Evolutionary conservation across 2,329 filamentous ascomycete genomes (phyloP), one percentile per base, ranked within the genome.

Genomic region (Alternaria brassicicola): DNA sequence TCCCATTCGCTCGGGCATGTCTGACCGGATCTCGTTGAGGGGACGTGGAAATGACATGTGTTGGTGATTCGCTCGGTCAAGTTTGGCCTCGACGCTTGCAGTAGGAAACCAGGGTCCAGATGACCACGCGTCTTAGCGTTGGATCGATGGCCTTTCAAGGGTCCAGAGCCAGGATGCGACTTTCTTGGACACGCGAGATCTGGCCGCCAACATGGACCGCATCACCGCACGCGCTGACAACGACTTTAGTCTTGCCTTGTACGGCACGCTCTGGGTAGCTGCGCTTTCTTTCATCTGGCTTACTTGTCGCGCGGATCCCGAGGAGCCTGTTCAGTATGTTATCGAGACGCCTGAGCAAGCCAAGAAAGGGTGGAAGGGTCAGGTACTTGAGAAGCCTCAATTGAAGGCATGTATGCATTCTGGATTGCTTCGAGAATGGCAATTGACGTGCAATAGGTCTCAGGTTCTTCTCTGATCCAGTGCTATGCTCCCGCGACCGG

Each of bases 401-500:
- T 81, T 92, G 73, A 90, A 88, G 78, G 83, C 85, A 51, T 68
- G 19, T 57, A 13, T 19, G 19, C 23, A 19, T 17, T 25, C 2
- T 15, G 42, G 42, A 0, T 28, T 12, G 17, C 13, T 5, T 7
- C 26, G 17, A 43, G 9, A 3, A 5, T 39, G 23, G 6, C 39
- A 28, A 48, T 53, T 70, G 47, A 70, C 50, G 17, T 17, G 4
- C 3, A 12, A 3, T 58, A 86, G 83, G 75, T 86, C n/a, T 75
- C 86, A 1, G 88, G 87, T 15, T 87, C 87, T 36, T 84, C 85
- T 1, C 85, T 88, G 7, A 88, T 96, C 59, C 90, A 92, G 79
- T 96, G 92, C 79, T 95, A 95, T 76, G 90, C 90, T 41, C 95
- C 95, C 1, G 94, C 94, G 2, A 97, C 93, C 23, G 95, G 95